Percentiles rank a stretch among this genome's conserved stretches.
phyloP scores from a whole-genome alignment of 2,329 filamentous ascomycete species.

The Pyrenochaeta sp. region DNA sequence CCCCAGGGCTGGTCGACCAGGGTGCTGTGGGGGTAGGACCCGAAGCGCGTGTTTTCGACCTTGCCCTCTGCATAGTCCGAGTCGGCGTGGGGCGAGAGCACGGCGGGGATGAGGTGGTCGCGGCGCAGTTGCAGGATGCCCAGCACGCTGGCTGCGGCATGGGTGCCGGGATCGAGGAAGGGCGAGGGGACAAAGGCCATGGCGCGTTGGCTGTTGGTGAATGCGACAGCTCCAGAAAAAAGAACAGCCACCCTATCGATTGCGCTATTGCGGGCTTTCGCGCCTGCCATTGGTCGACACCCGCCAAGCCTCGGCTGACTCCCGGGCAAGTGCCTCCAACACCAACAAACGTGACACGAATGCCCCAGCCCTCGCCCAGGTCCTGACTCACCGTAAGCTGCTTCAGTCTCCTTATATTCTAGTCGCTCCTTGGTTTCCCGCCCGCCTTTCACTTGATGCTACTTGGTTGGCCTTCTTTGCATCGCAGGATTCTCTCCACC shows the following conservation, averaged over 20 bases:
- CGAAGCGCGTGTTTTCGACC: slow-evolving; percentile 87
- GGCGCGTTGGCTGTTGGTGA: too few species aligned
- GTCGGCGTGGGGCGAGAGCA: slow-evolving; percentile 53
- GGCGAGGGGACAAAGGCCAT: slow-evolving; percentile 64
- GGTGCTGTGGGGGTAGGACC: slow-evolving; percentile 68
- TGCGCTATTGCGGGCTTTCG: too few species aligned
- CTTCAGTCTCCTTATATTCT: slow-evolving; percentile 13
- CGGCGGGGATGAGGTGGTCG: slow-evolving; percentile 81
- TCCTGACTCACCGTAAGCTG: slow-evolving; percentile 32
- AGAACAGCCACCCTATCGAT: too few species aligned
- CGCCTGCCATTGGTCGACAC: slow-evolving; percentile 31
- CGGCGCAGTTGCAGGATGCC: slow-evolving; percentile 88
- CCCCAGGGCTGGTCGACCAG: slow-evolving; percentile 82
- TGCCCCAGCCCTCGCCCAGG: slow-evolving; percentile 10
- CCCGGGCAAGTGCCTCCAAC: slow-evolving; percentile 23
- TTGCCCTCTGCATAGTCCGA: slow-evolving; percentile 55
- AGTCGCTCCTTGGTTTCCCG: slow-evolving; percentile 21
- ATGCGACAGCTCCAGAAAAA: slow-evolving; percentile 5
- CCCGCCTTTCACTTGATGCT: slow-evolving; percentile 40
- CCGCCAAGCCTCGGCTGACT: slow-evolving; percentile 31
- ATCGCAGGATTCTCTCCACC: slow-evolving; percentile 33
- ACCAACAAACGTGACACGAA: slow-evolving; percentile 33
- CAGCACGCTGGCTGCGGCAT: slow-evolving; percentile 70
- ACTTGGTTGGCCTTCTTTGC: slow-evolving; percentile 32
- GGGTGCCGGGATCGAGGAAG: slow-evolving; percentile 75